These are phyloP conservation scores for Metschnikowia vanudenii DNA, from an alignment of 805 yeast genomes.

Conservation along the genomic window DNA sequence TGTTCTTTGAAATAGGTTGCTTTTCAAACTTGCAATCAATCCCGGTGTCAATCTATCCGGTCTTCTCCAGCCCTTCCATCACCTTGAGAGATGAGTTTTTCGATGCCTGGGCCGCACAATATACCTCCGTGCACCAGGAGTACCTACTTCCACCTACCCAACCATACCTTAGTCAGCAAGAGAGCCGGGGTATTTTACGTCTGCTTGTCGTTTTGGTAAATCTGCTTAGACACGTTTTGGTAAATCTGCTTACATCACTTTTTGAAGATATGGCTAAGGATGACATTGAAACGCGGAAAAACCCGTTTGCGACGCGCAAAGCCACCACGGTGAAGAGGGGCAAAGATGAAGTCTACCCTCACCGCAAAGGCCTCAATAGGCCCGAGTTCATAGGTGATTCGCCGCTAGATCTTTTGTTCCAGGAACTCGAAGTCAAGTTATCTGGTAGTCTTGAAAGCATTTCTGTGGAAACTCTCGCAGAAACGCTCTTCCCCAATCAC, in stretches of 20 bases:
- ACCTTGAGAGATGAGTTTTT: neutral
- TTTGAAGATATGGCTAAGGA: neutral
- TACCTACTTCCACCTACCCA: neutral
- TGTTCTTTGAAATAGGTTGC: too few relatives aligned
- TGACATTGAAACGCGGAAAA: slow-evolving; percentile 16
- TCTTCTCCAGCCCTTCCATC: too few relatives aligned
- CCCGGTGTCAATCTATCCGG: too few relatives aligned
- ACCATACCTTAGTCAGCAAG: neutral
- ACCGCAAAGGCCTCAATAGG: slow-evolving; percentile 33
- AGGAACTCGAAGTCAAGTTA: slow-evolving; percentile 26
- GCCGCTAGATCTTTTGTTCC: slow-evolving; percentile 38
- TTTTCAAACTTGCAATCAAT: too few relatives aligned
- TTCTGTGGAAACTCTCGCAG: slow-evolving; percentile 14
- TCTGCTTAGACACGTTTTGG: too few relatives aligned
- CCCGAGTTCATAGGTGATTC: slow-evolving; percentile 28
- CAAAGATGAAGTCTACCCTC: slow-evolving; percentile 32
- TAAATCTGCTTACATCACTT: neutral
- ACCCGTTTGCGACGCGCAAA: slow-evolving; percentile 32
- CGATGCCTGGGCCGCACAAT: neutral
- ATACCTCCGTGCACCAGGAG: neutral
- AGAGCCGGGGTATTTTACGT: neutral
- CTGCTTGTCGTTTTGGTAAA: too few relatives aligned
- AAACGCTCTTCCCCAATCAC: slow-evolving; percentile 1
- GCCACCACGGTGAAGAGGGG: slow-evolving; percentile 31
- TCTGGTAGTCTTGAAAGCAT: slow-evolving; percentile 26